These are phyloP conservation scores for Quercus lobata DNA, from an alignment of 331 rosid genomes.

Conservation along the genomic window DNA sequence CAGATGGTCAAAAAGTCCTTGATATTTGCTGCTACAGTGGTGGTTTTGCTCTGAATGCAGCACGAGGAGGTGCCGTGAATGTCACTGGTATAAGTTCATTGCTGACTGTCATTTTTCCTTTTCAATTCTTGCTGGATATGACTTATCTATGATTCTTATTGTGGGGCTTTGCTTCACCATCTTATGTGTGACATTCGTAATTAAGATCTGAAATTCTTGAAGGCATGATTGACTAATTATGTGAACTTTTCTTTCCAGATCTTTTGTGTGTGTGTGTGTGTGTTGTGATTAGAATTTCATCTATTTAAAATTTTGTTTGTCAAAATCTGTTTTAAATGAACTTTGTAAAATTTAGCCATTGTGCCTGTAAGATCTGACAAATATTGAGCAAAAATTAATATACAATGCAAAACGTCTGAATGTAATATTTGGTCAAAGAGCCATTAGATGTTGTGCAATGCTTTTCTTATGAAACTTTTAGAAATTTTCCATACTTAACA, in stretches of 20 bases:
- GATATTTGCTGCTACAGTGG: slow-evolving; percentile 97
- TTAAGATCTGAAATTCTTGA: neutral
- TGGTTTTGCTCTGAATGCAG: slow-evolving; percentile 86
- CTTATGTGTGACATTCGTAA: neutral
- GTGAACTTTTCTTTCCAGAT: neutral
- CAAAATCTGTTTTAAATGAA: neutral
- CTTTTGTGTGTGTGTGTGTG: too few species aligned
- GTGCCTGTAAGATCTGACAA: neutral
- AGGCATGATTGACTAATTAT: neutral
- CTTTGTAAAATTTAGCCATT: neutral
- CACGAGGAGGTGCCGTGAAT: slow-evolving; percentile 63
- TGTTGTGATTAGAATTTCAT: neutral
- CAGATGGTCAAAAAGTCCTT: slow-evolving; percentile 69
- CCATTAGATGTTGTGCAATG: too few species aligned
- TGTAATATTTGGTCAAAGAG: neutral
- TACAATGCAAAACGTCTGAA: neutral
- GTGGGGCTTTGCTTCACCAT: neutral
- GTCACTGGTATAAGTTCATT: slow-evolving; percentile 62
- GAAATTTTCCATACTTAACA: neutral
- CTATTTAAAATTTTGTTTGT: neutral
- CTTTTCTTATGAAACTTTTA: neutral
- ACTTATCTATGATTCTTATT: slow-evolving; percentile 6
- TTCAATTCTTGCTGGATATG: neutral
- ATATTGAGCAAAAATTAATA: neutral
- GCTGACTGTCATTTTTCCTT: neutral